These are phyloP conservation scores for Breynia disticha DNA, from an alignment of 441 rosid species.

Conservation along the genomic window DNA sequence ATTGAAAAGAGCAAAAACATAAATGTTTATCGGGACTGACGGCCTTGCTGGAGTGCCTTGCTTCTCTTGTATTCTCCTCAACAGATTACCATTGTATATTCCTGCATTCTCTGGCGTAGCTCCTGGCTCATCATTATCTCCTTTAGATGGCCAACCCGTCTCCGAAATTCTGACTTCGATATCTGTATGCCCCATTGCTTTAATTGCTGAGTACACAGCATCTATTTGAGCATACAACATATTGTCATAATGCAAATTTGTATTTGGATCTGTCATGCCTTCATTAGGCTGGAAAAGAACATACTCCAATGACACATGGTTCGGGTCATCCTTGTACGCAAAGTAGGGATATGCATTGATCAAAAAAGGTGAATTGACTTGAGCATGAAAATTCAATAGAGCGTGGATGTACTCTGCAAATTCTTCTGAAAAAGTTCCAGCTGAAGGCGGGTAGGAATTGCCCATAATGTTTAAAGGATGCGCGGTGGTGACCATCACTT, in stretches of 20 bases:
- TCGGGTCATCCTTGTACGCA: constrained; percentile 54
- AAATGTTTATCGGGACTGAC: constrained; percentile 46
- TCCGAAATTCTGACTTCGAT: constrained; percentile 57
- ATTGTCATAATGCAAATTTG: constrained; percentile 63
- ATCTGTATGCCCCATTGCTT: constrained; percentile 51
- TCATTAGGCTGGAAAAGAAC: constrained; percentile 66
- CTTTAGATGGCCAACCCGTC: constrained; percentile 90
- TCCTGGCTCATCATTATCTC: constrained; percentile 58
- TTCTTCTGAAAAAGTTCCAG: constrained; percentile 48
- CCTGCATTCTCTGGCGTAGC: constrained; percentile 58
- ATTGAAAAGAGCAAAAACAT: constrained; percentile 71
- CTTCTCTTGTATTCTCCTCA: constrained; percentile 34
- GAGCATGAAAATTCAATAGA: constrained; percentile 47
- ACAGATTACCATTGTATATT: constrained; percentile 52
- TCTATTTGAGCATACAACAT: constrained; percentile 87
- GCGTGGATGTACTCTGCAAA: constrained; percentile 41
- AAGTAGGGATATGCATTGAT: constrained; percentile 82
- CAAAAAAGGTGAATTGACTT: constrained; percentile 49
- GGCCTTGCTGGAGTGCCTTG: constrained; percentile 69
- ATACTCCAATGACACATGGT: constrained; percentile 42
- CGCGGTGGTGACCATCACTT: constrained; percentile 56
- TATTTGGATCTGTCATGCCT: constrained; percentile 46
- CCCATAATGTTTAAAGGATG: constrained; percentile 47
- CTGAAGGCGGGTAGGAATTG: constrained; percentile 63
- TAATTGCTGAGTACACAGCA: constrained; percentile 65